Evolutionary conservation across 2,329 filamentous ascomycete genomes (phyloP).

Genomic region (Coniochaeta hoffmannii): DNA sequence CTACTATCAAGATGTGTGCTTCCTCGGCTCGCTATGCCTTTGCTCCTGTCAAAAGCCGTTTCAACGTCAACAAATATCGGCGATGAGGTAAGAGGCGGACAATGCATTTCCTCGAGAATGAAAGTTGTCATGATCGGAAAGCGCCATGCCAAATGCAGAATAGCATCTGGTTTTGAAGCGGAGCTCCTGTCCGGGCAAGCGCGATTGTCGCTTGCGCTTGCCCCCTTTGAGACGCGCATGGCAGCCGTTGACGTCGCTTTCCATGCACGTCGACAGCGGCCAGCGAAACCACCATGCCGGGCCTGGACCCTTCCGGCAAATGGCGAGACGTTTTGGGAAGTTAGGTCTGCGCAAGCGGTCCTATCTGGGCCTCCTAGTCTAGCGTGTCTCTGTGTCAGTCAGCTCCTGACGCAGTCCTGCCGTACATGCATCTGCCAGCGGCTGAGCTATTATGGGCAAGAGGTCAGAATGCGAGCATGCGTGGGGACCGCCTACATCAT

Average conservation of each 20-base stretch:
- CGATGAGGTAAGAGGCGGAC: neutral
- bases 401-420: neutral
- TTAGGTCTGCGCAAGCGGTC: neutral
- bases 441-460: neutral
- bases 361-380: neutral
- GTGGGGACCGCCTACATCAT: conserved; percentile 1
- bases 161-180: neutral
- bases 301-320: neutral
- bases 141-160: neutral
- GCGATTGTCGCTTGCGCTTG: neutral
- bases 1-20: no score
- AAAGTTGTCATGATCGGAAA: neutral
- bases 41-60: no score
- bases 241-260: neutral
- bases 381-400: neutral
- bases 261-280: neutral
- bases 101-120: neutral
- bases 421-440: no score
- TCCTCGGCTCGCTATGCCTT: no score
- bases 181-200: neutral
- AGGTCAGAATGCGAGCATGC: neutral
- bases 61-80: neutral
- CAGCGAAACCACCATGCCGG: neutral
- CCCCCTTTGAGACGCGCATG: neutral
- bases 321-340: neutral